Base-by-base conservation (phyloP, 1,284 basidiomycete genomes). In the Leccinum subrobustum region DNA sequence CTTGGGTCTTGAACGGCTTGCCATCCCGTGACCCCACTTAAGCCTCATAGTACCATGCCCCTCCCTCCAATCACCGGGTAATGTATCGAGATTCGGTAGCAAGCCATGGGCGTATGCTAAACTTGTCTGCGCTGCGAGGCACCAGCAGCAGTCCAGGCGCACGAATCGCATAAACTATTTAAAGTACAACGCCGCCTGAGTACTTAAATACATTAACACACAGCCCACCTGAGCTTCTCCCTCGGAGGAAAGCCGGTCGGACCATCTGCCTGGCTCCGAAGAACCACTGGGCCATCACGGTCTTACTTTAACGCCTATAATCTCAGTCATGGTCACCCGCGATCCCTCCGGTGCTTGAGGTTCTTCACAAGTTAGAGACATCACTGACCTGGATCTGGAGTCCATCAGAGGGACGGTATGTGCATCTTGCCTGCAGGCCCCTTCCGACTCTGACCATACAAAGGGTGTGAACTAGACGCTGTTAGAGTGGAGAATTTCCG, bases 391-490 rank as follows among this genome's bases (percentile, higher is more conserved):
- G 63, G 81, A 76, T 52, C 73, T 77, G 42, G 78, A 74, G 16
- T 82, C 82, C 20, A 81, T 75, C 7, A 82, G 65, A 25, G 82
- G 71, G 29, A 83, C 65, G 5, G 81, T 77, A 62, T 75, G 81
- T 4, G 83, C 83, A 25, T 85, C 83, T 64, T 86, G 89, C 87
- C 89, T 55, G 83, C 76, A 3, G 85, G 81, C 2, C 84, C 83
- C 8, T 44, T 20, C 11, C 18, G 9, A 42, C 29, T 29, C 8
- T 18, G 39, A 18, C 39, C 18, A 20, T 44, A 20, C 18, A 44
- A 12, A 44, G n/a, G n/a, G n/a, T 37, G 35, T 14, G 35, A 37
- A 37, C 31, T 33, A 33, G 31, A n/a, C 37, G 37, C 31, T 33
- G 11, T 11, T 39, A 42, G 42, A 44, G 18, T 18, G 9, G 9